Evolutionary conservation across 257 asterid genomes (phyloP).

Genomic region (Hygrophila difformis): DNA sequence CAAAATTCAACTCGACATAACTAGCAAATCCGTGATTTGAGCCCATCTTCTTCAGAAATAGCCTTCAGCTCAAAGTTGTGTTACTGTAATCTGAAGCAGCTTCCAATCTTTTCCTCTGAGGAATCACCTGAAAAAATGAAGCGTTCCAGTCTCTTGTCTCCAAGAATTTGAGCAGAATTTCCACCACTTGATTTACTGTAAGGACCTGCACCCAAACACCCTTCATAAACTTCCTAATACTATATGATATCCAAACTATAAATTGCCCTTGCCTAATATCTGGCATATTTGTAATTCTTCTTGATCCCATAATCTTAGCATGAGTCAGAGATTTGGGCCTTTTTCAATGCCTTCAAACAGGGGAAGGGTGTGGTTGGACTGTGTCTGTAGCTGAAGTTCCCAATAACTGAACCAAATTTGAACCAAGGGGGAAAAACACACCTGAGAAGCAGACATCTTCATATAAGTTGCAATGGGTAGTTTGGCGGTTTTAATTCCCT

Average conservation of each 20-base stretch:
- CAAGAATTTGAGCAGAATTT: constrained; percentile 73
- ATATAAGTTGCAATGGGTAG: constrained; percentile 83
- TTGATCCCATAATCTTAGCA: too few relatives aligned
- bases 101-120: constrained; percentile 79
- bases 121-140: constrained; percentile 77
- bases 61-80: constrained; percentile 26
- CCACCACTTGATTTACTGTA: constrained; percentile 90
- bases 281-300: too few relatives aligned
- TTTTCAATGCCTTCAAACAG: too few relatives aligned
- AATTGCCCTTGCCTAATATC: too few relatives aligned
- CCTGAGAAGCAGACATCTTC: constrained; percentile 98
- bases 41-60: constrained; percentile 20
- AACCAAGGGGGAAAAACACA: constrained; percentile 12
- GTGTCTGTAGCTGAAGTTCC: too few relatives aligned
- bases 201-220: constrained; percentile 69
- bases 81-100: constrained; percentile 24
- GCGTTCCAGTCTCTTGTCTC: constrained; percentile 78
- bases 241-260: too few relatives aligned
- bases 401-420: neutral
- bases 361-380: too few relatives aligned
- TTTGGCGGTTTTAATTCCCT: constrained; percentile 90
- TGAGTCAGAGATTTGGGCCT: too few relatives aligned
- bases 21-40: too few relatives aligned
- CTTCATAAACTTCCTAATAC: too few relatives aligned
- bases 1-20: too few relatives aligned